These are phyloP conservation scores for Coelastrella sp. DNA, from an alignment of 139 green algal genomes.

Conservation along the genomic window DNA sequence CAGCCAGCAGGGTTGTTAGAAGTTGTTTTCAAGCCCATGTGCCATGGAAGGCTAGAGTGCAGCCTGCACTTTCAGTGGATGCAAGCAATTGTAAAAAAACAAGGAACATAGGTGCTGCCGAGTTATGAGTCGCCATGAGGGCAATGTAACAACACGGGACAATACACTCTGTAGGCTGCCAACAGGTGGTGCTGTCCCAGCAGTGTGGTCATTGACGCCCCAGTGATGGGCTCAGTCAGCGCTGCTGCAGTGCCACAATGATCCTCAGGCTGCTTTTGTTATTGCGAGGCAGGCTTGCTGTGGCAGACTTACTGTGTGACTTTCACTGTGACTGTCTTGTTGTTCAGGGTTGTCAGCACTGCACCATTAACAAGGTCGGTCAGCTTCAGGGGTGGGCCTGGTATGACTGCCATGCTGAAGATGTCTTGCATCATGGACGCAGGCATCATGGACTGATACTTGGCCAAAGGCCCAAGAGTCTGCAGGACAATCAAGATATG, in stretches of 20 bases:
- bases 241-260: not conserved
- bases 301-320: conserved; percentile 17
- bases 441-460: not conserved
- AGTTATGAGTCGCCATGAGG: too few species aligned
- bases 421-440: conserved; percentile 9
- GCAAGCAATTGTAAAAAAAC: too few species aligned
- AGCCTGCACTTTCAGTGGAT: not conserved
- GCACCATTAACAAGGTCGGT: conserved; percentile 16
- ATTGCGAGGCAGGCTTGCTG: not conserved
- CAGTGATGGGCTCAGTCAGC: not conserved
- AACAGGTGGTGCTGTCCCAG: too few species aligned
- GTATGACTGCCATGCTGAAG: conserved; percentile 25
- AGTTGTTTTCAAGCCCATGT: not conserved
- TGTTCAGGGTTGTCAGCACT: conserved; percentile 14
- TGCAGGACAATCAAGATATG: not conserved
- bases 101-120: too few species aligned
- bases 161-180: too few species aligned
- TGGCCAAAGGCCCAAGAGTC: not conserved
- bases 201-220: too few species aligned
- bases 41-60: not conserved
- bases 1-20: not conserved
- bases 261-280: not conserved
- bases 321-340: conserved; percentile 37
- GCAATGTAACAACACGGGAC: too few species aligned
- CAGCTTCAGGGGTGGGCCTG: not conserved